Evolutionary conservation across 148 eudicot genomes (phyloP), one percentile per base, ranked within the genome.

Genomic region (Amaranthus hypochondriacus): DNA sequence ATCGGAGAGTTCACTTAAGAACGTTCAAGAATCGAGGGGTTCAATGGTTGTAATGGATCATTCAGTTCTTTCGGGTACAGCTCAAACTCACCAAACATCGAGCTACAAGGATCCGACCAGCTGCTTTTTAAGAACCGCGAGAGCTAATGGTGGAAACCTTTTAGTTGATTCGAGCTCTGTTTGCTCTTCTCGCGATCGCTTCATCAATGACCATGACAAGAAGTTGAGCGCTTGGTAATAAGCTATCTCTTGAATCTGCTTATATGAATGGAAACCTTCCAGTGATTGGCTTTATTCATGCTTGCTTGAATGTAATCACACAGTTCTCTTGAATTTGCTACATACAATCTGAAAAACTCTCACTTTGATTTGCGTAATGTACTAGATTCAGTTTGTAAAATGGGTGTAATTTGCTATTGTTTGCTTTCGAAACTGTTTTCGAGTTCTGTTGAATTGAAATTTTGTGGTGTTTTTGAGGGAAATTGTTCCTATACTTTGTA

Each of bases 21-120:
- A 89, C 69, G 73, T 8, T 48, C 98, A 94, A 77, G 67, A 77
- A 11, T 85, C 85, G 0, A 64, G 52, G 11, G 97, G 98, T 57
- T 88, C 86, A 89, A 87, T 91, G 90, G 52, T 73, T 70, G 89
- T 91, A 54, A 80, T 78, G 77, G 91, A 83, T 72, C 86, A 87
- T 68, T 73, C 79, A 49, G 92, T 94, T 68, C 79, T 91, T 11
- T 81, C 89, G 13, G 98, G 98, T 69, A 68, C 74, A 14, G 90
- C 90, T 15, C 56, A 21, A 18, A 89, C 93, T 7, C 69, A 67
- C 21, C 98, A 94, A 42, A 79, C 58, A 28, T 78, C 83, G 46
- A 73, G 53, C 8, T 83, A 74, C 43, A 47, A 9, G 52, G 90
- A 81, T 81, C 78, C 56, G 48, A 66, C 71, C 11, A 86, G 83